Percentiles rank a stretch among this genome's conserved stretches.
These are phyloP conservation scores for Alternaria brassicae DNA, from an alignment of 2,329 filamentous ascomycete species.

Conservation along the genomic window DNA sequence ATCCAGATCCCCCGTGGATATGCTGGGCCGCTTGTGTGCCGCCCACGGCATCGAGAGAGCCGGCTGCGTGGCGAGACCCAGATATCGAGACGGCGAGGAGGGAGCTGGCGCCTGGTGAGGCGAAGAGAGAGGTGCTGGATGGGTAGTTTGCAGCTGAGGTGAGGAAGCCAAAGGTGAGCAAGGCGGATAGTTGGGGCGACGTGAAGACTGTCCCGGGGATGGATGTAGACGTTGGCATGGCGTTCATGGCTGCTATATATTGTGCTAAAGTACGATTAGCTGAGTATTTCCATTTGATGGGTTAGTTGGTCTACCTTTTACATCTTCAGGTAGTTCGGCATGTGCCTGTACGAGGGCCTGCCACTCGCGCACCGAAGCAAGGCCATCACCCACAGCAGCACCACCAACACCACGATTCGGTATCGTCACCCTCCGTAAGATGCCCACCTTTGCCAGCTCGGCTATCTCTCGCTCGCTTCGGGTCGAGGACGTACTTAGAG, in stretches of 20 bases:
- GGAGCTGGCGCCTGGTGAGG: constrained; percentile 50
- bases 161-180: constrained; percentile 72
- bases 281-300: neutral
- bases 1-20: constrained; percentile 66
- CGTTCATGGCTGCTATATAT: constrained; percentile 61
- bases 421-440: constrained; percentile 68
- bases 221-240: constrained; percentile 58
- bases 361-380: constrained; percentile 63
- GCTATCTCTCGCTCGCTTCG: constrained; percentile 72
- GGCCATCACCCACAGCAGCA: constrained; percentile 67
- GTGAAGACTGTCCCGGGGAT: constrained; percentile 54
- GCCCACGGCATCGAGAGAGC: constrained; percentile 72
- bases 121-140: constrained; percentile 51
- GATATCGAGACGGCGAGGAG: constrained; percentile 68
- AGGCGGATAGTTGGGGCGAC: constrained; percentile 59
- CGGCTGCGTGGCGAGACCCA: constrained; percentile 68
- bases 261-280: constrained; percentile 43
- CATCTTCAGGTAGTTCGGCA: constrained; percentile 28
- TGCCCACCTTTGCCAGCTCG: constrained; percentile 64
- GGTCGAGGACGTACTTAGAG: constrained; percentile 68
- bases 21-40: constrained; percentile 70
- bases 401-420: constrained; percentile 65
- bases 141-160: constrained; percentile 54
- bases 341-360: constrained; percentile 49
- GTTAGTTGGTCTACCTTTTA: constrained; percentile 47